phyloP scores from a whole-genome alignment of 2,329 filamentous ascomycete species.

The Lachnum nothofagi region DNA sequence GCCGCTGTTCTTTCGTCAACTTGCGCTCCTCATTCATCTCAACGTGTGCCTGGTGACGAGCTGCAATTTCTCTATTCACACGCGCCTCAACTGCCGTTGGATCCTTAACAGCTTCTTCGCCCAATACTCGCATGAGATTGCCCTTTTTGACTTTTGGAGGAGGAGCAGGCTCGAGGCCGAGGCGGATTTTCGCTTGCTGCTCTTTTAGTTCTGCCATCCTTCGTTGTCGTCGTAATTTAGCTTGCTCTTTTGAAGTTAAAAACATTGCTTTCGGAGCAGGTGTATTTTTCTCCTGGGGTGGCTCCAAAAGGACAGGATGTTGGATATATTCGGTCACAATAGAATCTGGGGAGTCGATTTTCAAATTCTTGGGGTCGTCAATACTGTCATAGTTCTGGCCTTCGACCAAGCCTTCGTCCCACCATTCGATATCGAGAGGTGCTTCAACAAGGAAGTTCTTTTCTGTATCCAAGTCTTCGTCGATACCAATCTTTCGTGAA shows the following conservation, averaged over 20 bases:
- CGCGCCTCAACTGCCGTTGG: constrained; percentile 93
- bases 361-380: constrained; percentile 59
- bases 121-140: constrained; percentile 94
- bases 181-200: constrained; percentile 88
- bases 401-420: constrained; percentile 83
- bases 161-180: constrained; percentile 83
- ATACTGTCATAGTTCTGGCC: constrained; percentile 70
- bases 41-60: constrained; percentile 74
- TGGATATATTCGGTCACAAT: constrained; percentile 90
- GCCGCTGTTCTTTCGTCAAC: constrained; percentile 79
- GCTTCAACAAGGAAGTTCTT: constrained; percentile 80
- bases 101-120: constrained; percentile 82
- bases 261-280: constrained; percentile 84
- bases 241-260: constrained; percentile 83
- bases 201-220: constrained; percentile 93
- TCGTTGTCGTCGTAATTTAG: constrained; percentile 82
- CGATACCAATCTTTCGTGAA: constrained; percentile 83
- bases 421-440: constrained; percentile 92
- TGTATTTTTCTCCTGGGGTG: constrained; percentile 80
- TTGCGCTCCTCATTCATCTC: constrained; percentile 77
- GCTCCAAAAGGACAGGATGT: constrained; percentile 84
- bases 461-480: constrained; percentile 83
- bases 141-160: constrained; percentile 95
- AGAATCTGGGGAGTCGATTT: constrained; percentile 71
- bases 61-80: constrained; percentile 87